A percentile compares a stretch with the other conserved stretches of the same genome.
Evolutionary conservation across 2,329 filamentous ascomycete species (phyloP).

Genomic region (Aspergillus ibericus): DNA sequence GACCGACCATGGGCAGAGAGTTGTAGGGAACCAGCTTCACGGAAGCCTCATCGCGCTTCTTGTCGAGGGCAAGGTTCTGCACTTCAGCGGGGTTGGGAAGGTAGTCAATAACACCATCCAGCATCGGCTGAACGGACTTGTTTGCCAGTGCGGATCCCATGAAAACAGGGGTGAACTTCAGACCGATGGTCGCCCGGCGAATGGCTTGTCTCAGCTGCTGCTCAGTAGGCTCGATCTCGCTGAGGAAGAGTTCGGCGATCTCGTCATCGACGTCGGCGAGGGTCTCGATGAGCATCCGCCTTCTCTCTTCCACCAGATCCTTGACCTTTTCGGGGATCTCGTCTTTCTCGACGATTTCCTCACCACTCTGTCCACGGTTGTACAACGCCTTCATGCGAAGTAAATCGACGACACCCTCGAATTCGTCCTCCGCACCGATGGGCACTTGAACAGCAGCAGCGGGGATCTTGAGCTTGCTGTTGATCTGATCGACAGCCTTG

Average conservation of each 20-base stretch:
- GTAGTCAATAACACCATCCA: slow-evolving; percentile 95
- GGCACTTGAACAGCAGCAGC: slow-evolving; percentile 93
- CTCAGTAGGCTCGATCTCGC: slow-evolving; percentile 75
- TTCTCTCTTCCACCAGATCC: slow-evolving; percentile 76
- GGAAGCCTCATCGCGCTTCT: slow-evolving; percentile 70
- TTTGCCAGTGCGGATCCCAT: slow-evolving; percentile 96
- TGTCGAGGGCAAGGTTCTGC: slow-evolving; percentile 84
- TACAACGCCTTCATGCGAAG: slow-evolving; percentile 92
- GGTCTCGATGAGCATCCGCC: slow-evolving; percentile 85
- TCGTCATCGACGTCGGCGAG: slow-evolving; percentile 97
- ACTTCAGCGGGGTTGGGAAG: slow-evolving; percentile 89
- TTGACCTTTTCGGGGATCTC: slow-evolving; percentile 79
- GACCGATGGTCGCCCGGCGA: slow-evolving; percentile 79
- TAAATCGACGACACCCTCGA: slow-evolving; percentile 88
- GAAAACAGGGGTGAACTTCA: slow-evolving; percentile 91
- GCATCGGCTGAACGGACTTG: slow-evolving; percentile 93
- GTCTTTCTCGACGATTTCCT: slow-evolving; percentile 71
- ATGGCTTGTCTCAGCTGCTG: slow-evolving; percentile 91
- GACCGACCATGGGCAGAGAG: slow-evolving; percentile 86
- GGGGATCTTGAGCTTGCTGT: slow-evolving; percentile 87
- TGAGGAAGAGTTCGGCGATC: slow-evolving; percentile 91
- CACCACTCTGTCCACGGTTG: slow-evolving; percentile 81
- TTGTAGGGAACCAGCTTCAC: slow-evolving; percentile 93
- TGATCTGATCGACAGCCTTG: slow-evolving; percentile 97
- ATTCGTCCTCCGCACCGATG: slow-evolving; percentile 88